Base-by-base conservation (phyloP, 768 basidiomycete species). In the Botryobasidium botryosum region DNA sequence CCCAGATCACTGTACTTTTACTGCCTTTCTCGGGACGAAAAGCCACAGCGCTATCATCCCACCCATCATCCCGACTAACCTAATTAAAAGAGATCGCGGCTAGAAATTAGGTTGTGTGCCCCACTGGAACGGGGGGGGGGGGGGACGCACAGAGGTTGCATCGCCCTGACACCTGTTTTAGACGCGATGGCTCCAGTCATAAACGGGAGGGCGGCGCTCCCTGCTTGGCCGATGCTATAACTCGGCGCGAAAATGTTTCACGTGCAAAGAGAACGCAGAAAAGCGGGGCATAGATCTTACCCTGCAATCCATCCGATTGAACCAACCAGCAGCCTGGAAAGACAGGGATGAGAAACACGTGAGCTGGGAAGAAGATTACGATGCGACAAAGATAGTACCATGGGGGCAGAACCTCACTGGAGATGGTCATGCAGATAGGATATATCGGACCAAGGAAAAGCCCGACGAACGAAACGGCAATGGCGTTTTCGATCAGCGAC, bases 61-160 rank as follows among this genome's bases (percentile, higher is more conserved):
- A 0, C 57, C 67, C 71, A 78, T 75, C 74, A 77, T 74, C 3
- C 68, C 62, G 31, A 78, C 67, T 37, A 77, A 53, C 44, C 75
- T 77, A 20, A 4, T 39, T 6, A n/a, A n/a, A 39, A 35, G 33
- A 35, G 6, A 15, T 29, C 12, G 33, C 18, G 12, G 12, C 20
- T 6, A 6, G 31, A 41, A 15, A 35, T 33, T 21, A 36, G 18
- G 17, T 23, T 26, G 24, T 24, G 23, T 2, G 8, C 1, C 10
- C 13, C 20, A 5, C 29, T 28, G 2, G 23, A 20, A 10, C 49
- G 10, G 23, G 43, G 28, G 36, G 32, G 25, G n/a, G n/a, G n/a
- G n/a, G n/a, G n/a, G n/a, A 43, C 75, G 57, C 50, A 78, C 76
- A 78, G 57, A 6, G 77, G 77, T 51, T 77, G 75, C 45, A 79